Evolutionary conservation across 805 yeast genomes (phyloP), one percentile per base, ranked within the genome.

Genomic region (Myxozyma udenii): DNA sequence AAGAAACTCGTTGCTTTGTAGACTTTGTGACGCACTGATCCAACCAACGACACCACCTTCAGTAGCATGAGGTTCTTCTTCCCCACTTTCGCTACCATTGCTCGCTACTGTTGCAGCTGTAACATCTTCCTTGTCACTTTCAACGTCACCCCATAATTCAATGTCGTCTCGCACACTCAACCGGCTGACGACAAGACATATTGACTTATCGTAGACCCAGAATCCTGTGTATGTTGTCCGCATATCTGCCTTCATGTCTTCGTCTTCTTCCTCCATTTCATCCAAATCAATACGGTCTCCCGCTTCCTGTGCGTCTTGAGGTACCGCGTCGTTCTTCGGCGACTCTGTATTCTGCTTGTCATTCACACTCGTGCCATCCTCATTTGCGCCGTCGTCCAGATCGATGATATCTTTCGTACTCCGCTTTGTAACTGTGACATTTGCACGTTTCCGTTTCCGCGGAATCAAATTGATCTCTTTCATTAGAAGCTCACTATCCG

Each of bases 21-120:
- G 24, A 12, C 30, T 22, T 33, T 49, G 53, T 35, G 48, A 44
- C 21, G 53, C 48, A 18, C 45, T 35, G 28, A 49, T 49, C 53
- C 53, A 49, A 14, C 48, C 48, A 18, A 41, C 32, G 25, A 49
- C 44, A 14, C 53, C 53, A 5, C 44, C 46, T 9, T 7, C 48
- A 21, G 48, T 32, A 2, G 32, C 44, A 14, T 38, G 39, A 12
- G 32, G 6, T n/a, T 41, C 46, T 11, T 19, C 24, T 22, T 36
- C 28, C 38, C 9, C 11, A 35, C 12, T 18, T 5, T 35, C 24
- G 9, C 6, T 18, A 4, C 43, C 16, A 18, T 12, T 12, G 26
- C 18, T 18, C 35, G n/a, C 41, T 22, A 6, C 24, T 21, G 14
- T 11, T 30, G 30, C 26, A 28, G 9, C 36, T 22, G 21, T 41